Percentiles rank a stretch among this genome's conserved stretches.
Evolutionary conservation across 148 eudicot species (phyloP).

Genomic region (Fallopia convolvulus): DNA sequence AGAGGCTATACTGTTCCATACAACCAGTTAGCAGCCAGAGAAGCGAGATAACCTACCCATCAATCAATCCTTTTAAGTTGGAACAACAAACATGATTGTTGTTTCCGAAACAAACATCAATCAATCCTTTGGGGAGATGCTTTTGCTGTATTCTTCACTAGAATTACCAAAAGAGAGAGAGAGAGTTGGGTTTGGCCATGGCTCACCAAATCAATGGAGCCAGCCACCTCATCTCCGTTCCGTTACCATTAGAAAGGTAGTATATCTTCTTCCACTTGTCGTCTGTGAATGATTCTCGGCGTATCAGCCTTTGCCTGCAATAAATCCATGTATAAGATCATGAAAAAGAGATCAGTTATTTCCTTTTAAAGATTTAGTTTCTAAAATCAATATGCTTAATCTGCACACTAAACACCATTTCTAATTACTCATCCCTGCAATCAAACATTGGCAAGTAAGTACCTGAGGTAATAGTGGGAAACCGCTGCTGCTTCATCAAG

Average conservation of each 20-base stretch:
- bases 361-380: too few relatives aligned
- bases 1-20: neutral
- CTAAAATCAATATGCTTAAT: too few relatives aligned
- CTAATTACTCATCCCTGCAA: neutral
- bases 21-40: neutral
- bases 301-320: slow-evolving; percentile 79
- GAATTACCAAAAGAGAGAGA: neutral
- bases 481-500: slow-evolving; percentile 88
- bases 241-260: slow-evolving; percentile 83
- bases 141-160: neutral
- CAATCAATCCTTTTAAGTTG: neutral
- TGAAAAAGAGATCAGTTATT: neutral
- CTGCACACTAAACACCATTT: too few relatives aligned
- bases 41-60: neutral
- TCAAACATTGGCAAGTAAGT: slow-evolving; percentile 11
- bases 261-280: slow-evolving; percentile 91
- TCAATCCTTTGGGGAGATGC: neutral
- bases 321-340: neutral
- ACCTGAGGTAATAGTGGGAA: slow-evolving; percentile 89
- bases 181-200: neutral
- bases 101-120: neutral
- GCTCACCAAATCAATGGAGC: slow-evolving; percentile 76
- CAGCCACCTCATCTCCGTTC: slow-evolving; percentile 88
- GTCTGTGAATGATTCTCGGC: slow-evolving; percentile 81
- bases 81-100: neutral